Evolutionary conservation across 805 yeast species (phyloP), one percentile per base, ranked within the genome.

Genomic region (Wickerhamomyces bovis): DNA sequence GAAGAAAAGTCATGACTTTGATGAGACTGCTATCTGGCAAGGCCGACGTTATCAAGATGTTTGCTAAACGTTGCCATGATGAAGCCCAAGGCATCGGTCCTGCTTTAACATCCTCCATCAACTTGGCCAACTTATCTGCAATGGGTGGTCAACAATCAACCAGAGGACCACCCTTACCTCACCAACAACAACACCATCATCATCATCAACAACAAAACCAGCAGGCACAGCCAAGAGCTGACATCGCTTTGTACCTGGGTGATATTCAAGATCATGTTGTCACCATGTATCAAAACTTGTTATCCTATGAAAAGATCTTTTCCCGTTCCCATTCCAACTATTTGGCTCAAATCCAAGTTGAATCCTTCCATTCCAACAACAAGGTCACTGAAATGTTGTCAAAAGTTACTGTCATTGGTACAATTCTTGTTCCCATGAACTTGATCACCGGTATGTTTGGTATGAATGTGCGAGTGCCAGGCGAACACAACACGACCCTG

Each of bases 231-330:
- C 96, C 97, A 44, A 76, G 95, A 58, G 92, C 85, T 23, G 97
- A 92, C 58, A 90, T 90, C 67, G 96, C 94, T 4, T 82, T 94
- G 83, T 94, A 92, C 64, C 68, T 94, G 48, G 96, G 97, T 16
- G 99, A 94, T 70, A 94, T 94, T 56, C 99, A 94, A 67, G 99
- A 94, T 68, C 99, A 94, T 68, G 83, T 92, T 59, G 82, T 90
- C 48, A 92, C 98, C 16, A 92, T 92, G 97, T 85, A 81, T 66
- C 97, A 89, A 68, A 90, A 89, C 60, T 74, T 92, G 62, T 67
- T 83, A 39, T 86, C 95, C 3, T 90, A 89, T 62, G 99, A 92
- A 63, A 90, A 90, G 75, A 92, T 92, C 58, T 85, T 92, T 62
- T 82, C 95, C 40, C 77, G 97, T 55, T 84, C 95, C 2, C 97